Percentiles rank a stretch among this genome's conserved stretches.
Evolutionary conservation across 305 asterid species (phyloP).

Genomic region (Lippia alba): DNA sequence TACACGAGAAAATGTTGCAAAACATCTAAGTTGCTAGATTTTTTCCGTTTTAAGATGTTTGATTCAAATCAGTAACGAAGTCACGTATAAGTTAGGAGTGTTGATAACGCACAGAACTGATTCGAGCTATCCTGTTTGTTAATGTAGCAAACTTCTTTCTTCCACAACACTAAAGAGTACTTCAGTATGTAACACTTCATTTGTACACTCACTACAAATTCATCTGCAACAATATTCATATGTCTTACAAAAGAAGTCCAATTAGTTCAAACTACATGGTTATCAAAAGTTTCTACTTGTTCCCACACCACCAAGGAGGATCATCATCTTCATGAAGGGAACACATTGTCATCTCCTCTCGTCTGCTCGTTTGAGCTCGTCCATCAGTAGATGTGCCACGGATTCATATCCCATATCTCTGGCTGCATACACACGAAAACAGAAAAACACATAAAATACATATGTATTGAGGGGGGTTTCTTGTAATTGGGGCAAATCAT

Average conservation of each 20-base stretch:
- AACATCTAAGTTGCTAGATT: too few relatives aligned
- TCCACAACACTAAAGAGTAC: not conserved
- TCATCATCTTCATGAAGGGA: not conserved
- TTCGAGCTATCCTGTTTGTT: too few relatives aligned
- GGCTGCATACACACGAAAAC: constrained; percentile 39
- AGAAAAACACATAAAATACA: not conserved
- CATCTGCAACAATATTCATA: not conserved
- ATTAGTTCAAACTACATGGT: not conserved
- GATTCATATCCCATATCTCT: constrained; percentile 81
- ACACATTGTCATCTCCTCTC: constrained; percentile 32
- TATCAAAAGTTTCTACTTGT: too few relatives aligned
- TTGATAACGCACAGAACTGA: too few relatives aligned
- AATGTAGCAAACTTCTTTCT: too few relatives aligned
- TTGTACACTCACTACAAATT: not conserved
- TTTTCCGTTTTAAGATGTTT: too few relatives aligned
- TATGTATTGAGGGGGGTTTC: too few relatives aligned
- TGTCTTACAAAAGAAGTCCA: not conserved
- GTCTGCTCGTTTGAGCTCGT: constrained; percentile 54
- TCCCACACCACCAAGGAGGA: not conserved
- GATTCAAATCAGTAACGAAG: too few relatives aligned
- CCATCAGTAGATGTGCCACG: constrained; percentile 81
- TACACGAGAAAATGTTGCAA: too few relatives aligned
- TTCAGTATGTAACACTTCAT: not conserved
- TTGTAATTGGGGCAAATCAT: too few relatives aligned
- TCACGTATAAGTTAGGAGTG: too few relatives aligned